Evolutionary conservation across 176 grass and related monocot species (phyloP), one percentile per base, ranked within the genome.

Genomic region (Luzula sylvatica): DNA sequence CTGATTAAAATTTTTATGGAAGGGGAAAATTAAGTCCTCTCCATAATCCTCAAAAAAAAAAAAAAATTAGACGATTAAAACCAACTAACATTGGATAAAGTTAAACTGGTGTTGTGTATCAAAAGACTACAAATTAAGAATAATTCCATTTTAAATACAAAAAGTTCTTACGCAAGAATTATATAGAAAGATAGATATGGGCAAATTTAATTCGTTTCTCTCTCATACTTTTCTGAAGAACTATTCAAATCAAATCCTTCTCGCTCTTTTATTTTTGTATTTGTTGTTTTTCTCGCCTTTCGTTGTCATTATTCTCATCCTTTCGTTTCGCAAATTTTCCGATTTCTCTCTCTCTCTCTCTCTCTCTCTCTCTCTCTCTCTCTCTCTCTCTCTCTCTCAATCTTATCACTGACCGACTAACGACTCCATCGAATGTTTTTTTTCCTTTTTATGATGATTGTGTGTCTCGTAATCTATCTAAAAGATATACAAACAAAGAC

Each of bases 221-320:
- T 55, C 65, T 28, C 65, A 20, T 44, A 55, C 65, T 68, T 68
- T 67, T 67, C 38, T 35, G 29, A 59, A 59, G 18, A 59, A 43
- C 41, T 59, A 59, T 59, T 59, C 7, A 35, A 35, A 35, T 35
- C 30, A 44, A 46, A 62, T 46, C 40, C 23, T 42, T 23, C 17
- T 9, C 16, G 13, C 50, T 54, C 27, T 44, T 42, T 19, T 42
- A 45, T 13, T 54, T 54, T 42, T 54, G 47, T 13, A 41, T 54
- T 42, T 54, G 47, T 54, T 54, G 22, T 55, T 19, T 46, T 25
- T 15, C 40, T 42, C 30, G 19, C 52, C 40, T 30, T 24, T 43
- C 52, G 4, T 41, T 68, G 40, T 67, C 48, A 21, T 42, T 45
- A 18, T 18, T 55, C 53, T 28, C 3, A 38, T 52, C 30, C 18